These are phyloP conservation scores for Excoecaria agallocha DNA, from an alignment of 345 rosid species.

Conservation along the genomic window DNA sequence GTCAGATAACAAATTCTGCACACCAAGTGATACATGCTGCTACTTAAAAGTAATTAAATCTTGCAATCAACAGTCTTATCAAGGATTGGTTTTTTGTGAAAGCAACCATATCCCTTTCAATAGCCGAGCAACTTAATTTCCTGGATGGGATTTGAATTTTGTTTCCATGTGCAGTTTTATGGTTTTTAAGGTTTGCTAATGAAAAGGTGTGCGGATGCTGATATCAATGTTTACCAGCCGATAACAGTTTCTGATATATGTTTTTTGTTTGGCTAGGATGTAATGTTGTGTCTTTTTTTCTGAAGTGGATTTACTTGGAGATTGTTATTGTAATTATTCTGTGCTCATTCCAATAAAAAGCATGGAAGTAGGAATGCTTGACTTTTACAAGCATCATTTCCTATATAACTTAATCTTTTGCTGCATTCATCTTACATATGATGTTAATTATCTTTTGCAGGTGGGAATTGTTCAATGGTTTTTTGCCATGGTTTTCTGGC, in stretches of 20 bases:
- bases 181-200: not conserved
- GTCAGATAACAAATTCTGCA: not conserved
- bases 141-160: not conserved
- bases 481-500: conserved; percentile 12
- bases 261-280: not conserved
- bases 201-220: not conserved
- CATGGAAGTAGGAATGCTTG: not conserved
- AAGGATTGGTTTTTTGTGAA: not conserved
- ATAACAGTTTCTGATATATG: not conserved
- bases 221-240: not conserved
- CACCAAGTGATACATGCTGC: not conserved
- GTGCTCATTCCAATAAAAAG: not conserved
- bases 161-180: not conserved
- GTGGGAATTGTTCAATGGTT: conserved; percentile 11
- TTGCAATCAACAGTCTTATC: not conserved
- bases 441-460: conserved; percentile 9
- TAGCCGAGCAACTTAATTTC: not conserved
- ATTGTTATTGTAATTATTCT: not conserved
- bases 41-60: not conserved
- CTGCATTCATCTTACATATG: not conserved
- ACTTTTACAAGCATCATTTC: not conserved
- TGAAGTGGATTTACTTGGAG: conserved; percentile 1
- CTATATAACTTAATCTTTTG: not conserved
- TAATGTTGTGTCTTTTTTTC: not conserved
- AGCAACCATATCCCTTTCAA: not conserved